Evolutionary conservation across 306 rosid genomes (phyloP), one percentile per base, ranked within the genome.

Genomic region (Delonix regia): DNA sequence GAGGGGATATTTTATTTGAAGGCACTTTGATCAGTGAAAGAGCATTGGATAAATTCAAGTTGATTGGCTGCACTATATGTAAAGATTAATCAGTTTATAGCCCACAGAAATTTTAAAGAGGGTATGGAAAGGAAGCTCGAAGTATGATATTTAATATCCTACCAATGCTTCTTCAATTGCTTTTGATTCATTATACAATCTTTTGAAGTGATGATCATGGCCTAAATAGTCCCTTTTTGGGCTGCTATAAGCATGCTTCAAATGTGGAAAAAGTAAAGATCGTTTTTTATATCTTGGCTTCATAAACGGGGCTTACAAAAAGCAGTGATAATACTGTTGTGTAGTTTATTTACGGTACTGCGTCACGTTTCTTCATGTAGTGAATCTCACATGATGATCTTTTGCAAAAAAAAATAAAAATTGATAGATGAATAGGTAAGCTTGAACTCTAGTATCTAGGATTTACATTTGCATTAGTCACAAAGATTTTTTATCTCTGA

Each of bases 141-240:
- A n/a, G 21, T 34, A 3, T 34, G 38, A 71, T 36, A 77, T 63
- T 51, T 76, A 53, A 25, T 28, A 25, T 10, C 53, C 77, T 57
- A 60, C 59, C 49, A 55, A 6, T 42, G 51, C 27, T 69, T 51
- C 45, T 47, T 47, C 52, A 47, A 47, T n/a, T n/a, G 7, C 52
- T 2, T 5, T 14, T 4, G 41, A 15, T 14, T 63, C 19, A 24
- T 61, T 9, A 62, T 28, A 61, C 4, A 11, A 66, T 55, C 48
- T 10, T 41, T 56, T 24, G 13, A 4, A 62, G 14, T 72, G 22
- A 25, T 55, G 38, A 25, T 15, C 33, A 44, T 61, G 41, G 69
- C 84, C 78, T 27, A 47, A 45, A 44, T 14, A 0, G 5, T 28
- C 22, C 14, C 66, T 15, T 60, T 57, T 57, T 57, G 64, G 64